Conservation (phyloP, 139 green algal species). For the Coccomyxa sp. region DNA sequence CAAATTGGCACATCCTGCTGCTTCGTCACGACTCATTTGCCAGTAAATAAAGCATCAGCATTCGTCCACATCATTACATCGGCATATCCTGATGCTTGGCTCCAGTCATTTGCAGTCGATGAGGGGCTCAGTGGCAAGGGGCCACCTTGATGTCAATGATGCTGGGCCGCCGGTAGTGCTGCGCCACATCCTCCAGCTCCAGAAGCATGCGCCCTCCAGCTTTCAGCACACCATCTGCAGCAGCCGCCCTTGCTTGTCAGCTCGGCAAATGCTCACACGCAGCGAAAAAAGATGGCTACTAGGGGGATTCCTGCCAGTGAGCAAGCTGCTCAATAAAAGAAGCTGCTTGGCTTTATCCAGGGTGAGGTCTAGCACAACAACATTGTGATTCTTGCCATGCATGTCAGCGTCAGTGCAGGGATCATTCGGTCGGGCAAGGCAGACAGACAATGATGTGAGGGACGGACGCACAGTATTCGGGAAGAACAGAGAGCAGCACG, state of each 20-base stretch:
- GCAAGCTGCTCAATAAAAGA: not conserved
- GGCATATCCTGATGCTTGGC: too few relatives aligned
- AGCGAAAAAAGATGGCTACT: not conserved
- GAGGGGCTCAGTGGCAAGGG: too few relatives aligned
- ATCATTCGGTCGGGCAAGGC: too few relatives aligned
- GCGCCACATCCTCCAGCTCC: slow-evolving; percentile 67
- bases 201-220: slow-evolving; percentile 40
- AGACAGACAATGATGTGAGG: too few relatives aligned
- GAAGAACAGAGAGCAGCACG: slow-evolving; percentile 45
- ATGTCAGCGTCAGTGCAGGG: too few relatives aligned
- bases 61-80: too few relatives aligned
- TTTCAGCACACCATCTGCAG: slow-evolving; percentile 34
- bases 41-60: too few relatives aligned
- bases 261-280: not conserved
- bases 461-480: slow-evolving; percentile 49
- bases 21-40: too few relatives aligned
- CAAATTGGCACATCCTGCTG: not conserved
- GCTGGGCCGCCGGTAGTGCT: slow-evolving; percentile 53
- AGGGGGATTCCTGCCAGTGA: not conserved
- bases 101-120: too few relatives aligned
- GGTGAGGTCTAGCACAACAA: too few relatives aligned
- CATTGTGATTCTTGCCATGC: too few relatives aligned
- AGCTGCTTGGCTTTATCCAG: not conserved
- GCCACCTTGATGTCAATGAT: slow-evolving; percentile 70
- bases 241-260: not conserved